phyloP scores from a whole-genome alignment of 495 filamentous ascomycete genomes.

The Penicillium cosmopolitanum region DNA sequence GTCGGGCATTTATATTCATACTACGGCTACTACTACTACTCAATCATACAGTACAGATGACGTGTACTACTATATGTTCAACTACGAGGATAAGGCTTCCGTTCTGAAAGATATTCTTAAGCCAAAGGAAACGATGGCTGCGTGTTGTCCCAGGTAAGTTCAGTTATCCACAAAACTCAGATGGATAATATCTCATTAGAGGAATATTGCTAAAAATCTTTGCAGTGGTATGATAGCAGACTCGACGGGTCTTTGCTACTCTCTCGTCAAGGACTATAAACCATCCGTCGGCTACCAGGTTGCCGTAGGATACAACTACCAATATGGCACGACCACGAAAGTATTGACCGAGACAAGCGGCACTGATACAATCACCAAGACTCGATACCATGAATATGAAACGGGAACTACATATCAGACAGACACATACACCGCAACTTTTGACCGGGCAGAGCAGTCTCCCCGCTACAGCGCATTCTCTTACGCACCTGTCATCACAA shows the following conservation, averaged over 20 bases:
- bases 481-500: slow-evolving; percentile 13
- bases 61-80: not conserved
- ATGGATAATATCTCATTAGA: not conserved
- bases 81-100: not conserved
- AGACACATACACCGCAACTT: not conserved
- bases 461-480: slow-evolving; percentile 3
- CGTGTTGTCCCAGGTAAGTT: not conserved
- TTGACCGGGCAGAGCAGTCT: not conserved
- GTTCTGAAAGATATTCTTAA: not conserved
- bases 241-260: not conserved
- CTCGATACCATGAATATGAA: not conserved
- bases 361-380: not conserved
- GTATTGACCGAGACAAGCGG: not conserved
- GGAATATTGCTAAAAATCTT: not conserved
- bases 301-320: not conserved
- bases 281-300: not conserved
- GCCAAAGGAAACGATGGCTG: not conserved
- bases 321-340: not conserved
- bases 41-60: not conserved
- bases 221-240: not conserved
- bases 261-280: not conserved
- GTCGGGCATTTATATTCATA: slow-evolving; percentile 8
- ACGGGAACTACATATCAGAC: not conserved
- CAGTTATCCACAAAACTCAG: not conserved
- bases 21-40: not conserved